phyloP scores from a whole-genome alignment of 371 early-diverging fungal genomes.

The Mucor velutinosus region DNA sequence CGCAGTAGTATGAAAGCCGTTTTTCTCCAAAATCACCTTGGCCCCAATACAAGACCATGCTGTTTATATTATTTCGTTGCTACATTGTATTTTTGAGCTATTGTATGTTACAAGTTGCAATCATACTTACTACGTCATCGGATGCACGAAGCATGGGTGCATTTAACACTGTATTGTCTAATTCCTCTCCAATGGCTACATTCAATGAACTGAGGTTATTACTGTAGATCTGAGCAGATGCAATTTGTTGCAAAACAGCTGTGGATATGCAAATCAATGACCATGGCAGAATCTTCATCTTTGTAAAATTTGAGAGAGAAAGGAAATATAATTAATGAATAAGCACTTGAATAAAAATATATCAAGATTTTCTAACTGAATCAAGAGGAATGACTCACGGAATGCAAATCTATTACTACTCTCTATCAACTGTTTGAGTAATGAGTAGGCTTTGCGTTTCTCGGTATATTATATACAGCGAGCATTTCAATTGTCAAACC shows the following conservation, averaged over 20 bases:
- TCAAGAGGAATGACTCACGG: not conserved
- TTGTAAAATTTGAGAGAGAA: not conserved
- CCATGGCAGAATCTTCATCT: not conserved
- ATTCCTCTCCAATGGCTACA: not conserved
- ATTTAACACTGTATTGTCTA: not conserved
- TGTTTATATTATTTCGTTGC: conserved; percentile 5
- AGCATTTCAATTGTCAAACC: no score
- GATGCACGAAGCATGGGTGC: not conserved
- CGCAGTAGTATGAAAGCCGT: conserved; percentile 55
- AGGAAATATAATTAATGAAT: no score
- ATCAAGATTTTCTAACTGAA: not conserved
- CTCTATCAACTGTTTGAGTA: not conserved
- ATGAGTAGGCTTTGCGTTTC: not conserved
- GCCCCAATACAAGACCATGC: conserved; percentile 39
- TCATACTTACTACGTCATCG: not conserved
- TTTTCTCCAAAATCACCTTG: conserved; percentile 40
- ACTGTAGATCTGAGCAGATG: not conserved
- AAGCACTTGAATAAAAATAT: not conserved
- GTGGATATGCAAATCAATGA: not conserved
- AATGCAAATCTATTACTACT: not conserved
- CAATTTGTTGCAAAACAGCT: not conserved
- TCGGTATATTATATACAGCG: not conserved
- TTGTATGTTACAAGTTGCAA: not conserved
- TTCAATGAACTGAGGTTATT: not conserved
- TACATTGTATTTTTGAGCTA: not conserved